These are phyloP conservation scores for Beta lomatogona DNA, from an alignment of 179 eudicot species.

Conservation along the genomic window DNA sequence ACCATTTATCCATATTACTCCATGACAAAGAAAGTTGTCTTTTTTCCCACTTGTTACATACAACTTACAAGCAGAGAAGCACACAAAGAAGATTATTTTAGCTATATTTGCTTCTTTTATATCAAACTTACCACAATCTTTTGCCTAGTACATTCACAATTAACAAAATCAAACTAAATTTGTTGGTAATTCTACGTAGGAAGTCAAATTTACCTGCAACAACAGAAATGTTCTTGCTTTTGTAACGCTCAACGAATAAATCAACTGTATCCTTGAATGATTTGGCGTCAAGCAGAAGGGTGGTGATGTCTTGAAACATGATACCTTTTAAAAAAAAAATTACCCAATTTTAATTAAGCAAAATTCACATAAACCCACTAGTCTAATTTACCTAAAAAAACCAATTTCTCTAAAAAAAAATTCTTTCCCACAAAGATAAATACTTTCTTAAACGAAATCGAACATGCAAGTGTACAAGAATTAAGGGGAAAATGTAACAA, in stretches of 20 bases:
- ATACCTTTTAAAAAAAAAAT: conserved; percentile 41
- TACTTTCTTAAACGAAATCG: not conserved
- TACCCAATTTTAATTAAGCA: not conserved
- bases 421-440: not conserved
- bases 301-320: conserved; percentile 68
- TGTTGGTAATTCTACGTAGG: too few relatives aligned
- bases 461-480: not conserved
- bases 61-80: not conserved
- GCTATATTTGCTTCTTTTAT: not conserved
- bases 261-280: conserved; percentile 65
- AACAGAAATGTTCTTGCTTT: conserved; percentile 50
- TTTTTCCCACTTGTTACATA: conserved; percentile 18
- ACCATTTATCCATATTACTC: conserved; percentile 34
- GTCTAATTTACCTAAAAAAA: too few relatives aligned
- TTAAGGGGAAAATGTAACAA: not conserved
- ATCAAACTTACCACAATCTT: too few relatives aligned
- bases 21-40: conserved; percentile 28
- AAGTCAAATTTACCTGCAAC: conserved; percentile 48
- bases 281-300: conserved; percentile 56
- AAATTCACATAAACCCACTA: not conserved
- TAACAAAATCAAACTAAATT: too few relatives aligned
- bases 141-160: too few relatives aligned
- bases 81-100: not conserved
- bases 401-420: too few relatives aligned
- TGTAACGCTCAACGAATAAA: conserved; percentile 66